Percentiles rank a stretch among this genome's conserved stretches.
Conservation (phyloP, 1,284 basidiomycete species). For the Puccinia hordei region DNA sequence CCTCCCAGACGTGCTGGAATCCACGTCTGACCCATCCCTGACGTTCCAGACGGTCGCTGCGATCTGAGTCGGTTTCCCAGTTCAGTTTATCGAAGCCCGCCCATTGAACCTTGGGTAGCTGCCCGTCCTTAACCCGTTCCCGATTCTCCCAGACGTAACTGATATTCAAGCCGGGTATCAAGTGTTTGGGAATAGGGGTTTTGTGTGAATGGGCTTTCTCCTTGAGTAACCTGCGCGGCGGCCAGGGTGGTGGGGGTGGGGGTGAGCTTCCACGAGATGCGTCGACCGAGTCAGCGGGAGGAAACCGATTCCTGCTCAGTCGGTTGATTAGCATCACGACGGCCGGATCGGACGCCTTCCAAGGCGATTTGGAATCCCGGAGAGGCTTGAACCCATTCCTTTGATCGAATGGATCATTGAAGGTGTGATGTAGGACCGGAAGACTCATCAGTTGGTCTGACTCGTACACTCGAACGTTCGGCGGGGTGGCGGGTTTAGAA, state of each 20-base stretch:
- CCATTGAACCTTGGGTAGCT: slow-evolving; percentile 35
- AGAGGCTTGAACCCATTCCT: slow-evolving; percentile 18
- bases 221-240: background rate
- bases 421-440: slow-evolving; percentile 28
- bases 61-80: slow-evolving; percentile 19
- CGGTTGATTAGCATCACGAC: background rate
- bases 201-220: background rate
- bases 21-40: slow-evolving; percentile 37
- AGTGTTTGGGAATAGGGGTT: slow-evolving; percentile 14
- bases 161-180: slow-evolving; percentile 19
- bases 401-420: slow-evolving; percentile 7
- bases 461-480: background rate
- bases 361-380: slow-evolving; percentile 18
- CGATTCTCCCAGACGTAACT: slow-evolving; percentile 18
- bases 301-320: slow-evolving; percentile 34
- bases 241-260: slow-evolving; percentile 20
- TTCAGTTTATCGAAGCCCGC: slow-evolving; percentile 21
- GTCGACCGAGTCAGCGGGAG: slow-evolving; percentile 13
- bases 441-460: slow-evolving; percentile 5
- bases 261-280: slow-evolving; percentile 15
- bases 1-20: slow-evolving; percentile 46
- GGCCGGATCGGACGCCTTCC: background rate
- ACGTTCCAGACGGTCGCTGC: background rate
- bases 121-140: background rate
- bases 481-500: background rate